Evolutionary conservation across 345 rosid species (phyloP), one percentile per base, ranked within the genome.

Genomic region (Hibiscus tridactylites): DNA sequence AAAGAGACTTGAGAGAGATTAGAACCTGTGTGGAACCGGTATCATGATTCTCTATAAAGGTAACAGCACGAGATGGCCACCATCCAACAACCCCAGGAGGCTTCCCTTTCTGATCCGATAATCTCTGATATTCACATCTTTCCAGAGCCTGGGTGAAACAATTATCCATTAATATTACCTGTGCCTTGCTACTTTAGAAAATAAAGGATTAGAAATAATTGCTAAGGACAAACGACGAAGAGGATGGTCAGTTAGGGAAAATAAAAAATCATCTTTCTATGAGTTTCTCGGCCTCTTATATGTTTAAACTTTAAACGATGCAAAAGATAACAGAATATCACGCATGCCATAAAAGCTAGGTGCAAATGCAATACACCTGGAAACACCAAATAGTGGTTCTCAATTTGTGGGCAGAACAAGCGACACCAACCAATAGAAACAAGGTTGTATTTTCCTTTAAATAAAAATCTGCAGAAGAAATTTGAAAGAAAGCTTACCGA

Each of bases 41-140:
- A 75, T 94, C 97, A 53, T 94, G 98, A 84, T 94, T 94, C 87
- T 94, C 98, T 29, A 94, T 81, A 74, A 94, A 94, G 73, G 96
- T 94, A 71, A 94, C 92, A 77, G 98, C 97, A 76, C 98, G 98
- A 79, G 98, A 94, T 17, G 97, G 98, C 98, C 98, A 94, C 98
- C 97, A 94, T 72, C 98, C 98, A 59, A 94, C 86, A 68, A 94
- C 93, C 73, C 98, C 97, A 16, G 97, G 95, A 79, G 97, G 97
- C 79, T 88, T 91, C 76, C 96, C 96, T 77, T 85, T 88, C 81
- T 80, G 79, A 72, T 94, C 97, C 52, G 97, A 87, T 80, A 94
- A 83, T 81, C 98, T 85, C 98, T 97, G 88, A 75, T 91, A 91
- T 73, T 94, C 97, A 74, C 97, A 88, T 79, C 81, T 89, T 73